Percentiles rank a stretch among this genome's conserved stretches.
These are phyloP conservation scores for Schrenkiella parvula DNA, from an alignment of 345 rosid genomes.

Conservation along the genomic window DNA sequence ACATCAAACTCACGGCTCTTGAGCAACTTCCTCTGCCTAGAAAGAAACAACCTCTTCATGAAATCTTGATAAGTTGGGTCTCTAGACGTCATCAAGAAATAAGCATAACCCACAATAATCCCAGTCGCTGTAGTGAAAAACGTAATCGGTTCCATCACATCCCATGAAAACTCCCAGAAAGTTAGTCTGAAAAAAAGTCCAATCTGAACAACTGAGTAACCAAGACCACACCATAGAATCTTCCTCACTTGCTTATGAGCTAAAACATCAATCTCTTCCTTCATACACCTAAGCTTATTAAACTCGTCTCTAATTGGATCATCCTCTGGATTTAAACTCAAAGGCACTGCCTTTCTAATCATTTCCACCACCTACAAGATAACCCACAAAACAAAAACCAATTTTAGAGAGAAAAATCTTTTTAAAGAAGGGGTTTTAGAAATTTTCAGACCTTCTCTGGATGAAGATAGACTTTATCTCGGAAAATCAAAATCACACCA, in stretches of 20 bases:
- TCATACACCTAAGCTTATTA: constrained; percentile 55
- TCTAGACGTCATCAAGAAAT: constrained; percentile 76
- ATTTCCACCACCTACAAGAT: constrained; percentile 71
- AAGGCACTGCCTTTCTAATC: constrained; percentile 77
- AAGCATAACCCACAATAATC: constrained; percentile 72
- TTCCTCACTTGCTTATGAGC: constrained; percentile 91
- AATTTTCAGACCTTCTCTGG: constrained; percentile 58
- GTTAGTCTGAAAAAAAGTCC: constrained; percentile 73
- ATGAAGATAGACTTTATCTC: constrained; percentile 78
- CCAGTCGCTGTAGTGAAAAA: constrained; percentile 70
- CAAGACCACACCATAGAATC: constrained; percentile 78
- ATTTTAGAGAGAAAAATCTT: background rate
- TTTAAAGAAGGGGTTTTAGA: background rate
- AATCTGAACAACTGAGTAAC: constrained; percentile 46
- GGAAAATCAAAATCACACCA: constrained; percentile 72
- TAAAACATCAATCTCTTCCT: constrained; percentile 74
- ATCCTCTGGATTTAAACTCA: constrained; percentile 59
- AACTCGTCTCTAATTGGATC: constrained; percentile 66
- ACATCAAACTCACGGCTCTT: constrained; percentile 58
- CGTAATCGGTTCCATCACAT: constrained; percentile 89
- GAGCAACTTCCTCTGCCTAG: constrained; percentile 76
- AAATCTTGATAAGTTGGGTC: constrained; percentile 96
- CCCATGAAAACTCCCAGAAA: constrained; percentile 98
- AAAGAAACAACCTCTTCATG: constrained; percentile 83
- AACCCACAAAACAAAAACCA: background rate